Conservation (phyloP, 2,329 filamentous ascomycete species). For the Elsinoe arachidis region DNA sequence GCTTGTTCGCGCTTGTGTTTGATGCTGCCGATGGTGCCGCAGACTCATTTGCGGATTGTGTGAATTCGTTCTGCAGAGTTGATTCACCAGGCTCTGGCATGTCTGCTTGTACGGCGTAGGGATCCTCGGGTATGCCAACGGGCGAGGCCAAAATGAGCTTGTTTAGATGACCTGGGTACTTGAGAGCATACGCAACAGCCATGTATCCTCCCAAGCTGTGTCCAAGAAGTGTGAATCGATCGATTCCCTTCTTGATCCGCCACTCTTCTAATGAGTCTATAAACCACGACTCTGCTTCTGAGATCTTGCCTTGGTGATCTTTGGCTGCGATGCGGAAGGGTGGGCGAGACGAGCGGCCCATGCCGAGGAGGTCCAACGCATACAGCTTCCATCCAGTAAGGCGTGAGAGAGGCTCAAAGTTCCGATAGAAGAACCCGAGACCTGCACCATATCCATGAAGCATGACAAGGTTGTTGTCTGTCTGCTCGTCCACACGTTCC, state of each 20-base stretch:
- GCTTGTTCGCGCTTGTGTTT: constrained; percentile 40
- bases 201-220: constrained; percentile 94
- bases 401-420: constrained; percentile 81
- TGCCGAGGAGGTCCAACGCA: constrained; percentile 88
- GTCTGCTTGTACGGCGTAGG: constrained; percentile 71
- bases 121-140: constrained; percentile 89
- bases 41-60: constrained; percentile 57
- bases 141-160: constrained; percentile 94
- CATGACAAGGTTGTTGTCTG: constrained; percentile 85
- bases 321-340: constrained; percentile 79
- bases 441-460: constrained; percentile 94
- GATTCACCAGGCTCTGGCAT: constrained; percentile 71
- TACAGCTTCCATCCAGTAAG: constrained; percentile 78
- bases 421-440: constrained; percentile 96
- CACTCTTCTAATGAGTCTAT: constrained; percentile 94
- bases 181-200: constrained; percentile 87
- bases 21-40: constrained; percentile 46
- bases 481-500: constrained; percentile 68
- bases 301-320: constrained; percentile 67
- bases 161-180: constrained; percentile 89
- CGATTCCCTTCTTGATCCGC: constrained; percentile 78
- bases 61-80: constrained; percentile 67
- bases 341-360: constrained; percentile 81
- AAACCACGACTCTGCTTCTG: constrained; percentile 91
- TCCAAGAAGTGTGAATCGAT: constrained; percentile 85